A percentile compares a stretch with the other conserved stretches of the same genome.
These are phyloP conservation scores for Geranomyces michiganensis DNA, from an alignment of 192 early-diverging fungal genomes.

Conservation along the genomic window DNA sequence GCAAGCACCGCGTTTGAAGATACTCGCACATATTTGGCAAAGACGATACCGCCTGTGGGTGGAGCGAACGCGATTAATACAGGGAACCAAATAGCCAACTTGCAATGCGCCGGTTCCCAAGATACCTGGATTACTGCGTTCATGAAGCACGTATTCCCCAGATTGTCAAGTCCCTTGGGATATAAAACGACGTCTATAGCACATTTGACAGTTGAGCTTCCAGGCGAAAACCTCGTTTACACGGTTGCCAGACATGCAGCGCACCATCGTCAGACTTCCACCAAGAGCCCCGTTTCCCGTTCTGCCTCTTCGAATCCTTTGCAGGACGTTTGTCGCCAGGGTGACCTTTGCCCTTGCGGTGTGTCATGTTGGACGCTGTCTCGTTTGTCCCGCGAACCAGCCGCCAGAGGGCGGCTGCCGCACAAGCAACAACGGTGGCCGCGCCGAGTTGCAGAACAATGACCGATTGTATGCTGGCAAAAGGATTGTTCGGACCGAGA, in stretches of 20 bases:
- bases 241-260: neutral
- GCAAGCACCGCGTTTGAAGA: slow-evolving; percentile 27
- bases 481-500: slow-evolving; percentile 27
- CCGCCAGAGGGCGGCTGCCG: slow-evolving; percentile 20
- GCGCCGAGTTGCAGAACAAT: slow-evolving; percentile 22
- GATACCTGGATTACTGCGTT: slow-evolving; percentile 80
- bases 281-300: neutral
- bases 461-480: slow-evolving; percentile 16
- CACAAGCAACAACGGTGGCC: slow-evolving; percentile 9
- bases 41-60: slow-evolving; percentile 37
- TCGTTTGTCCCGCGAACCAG: slow-evolving; percentile 2
- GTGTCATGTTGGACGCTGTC: neutral
- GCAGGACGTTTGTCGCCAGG: neutral
- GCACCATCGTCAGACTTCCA: slow-evolving; percentile 10
- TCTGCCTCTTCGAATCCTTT: neutral
- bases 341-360: neutral
- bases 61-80: too few relatives aligned
- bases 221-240: neutral
- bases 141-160: slow-evolving; percentile 90
- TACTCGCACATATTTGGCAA: slow-evolving; percentile 45
- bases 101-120: too few relatives aligned
- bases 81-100: too few relatives aligned
- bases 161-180: slow-evolving; percentile 73
- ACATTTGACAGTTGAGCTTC: neutral
- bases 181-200: slow-evolving; percentile 29